Evolutionary conservation across 257 asterid species (phyloP).

Genomic region (Nemophila menziesii): DNA sequence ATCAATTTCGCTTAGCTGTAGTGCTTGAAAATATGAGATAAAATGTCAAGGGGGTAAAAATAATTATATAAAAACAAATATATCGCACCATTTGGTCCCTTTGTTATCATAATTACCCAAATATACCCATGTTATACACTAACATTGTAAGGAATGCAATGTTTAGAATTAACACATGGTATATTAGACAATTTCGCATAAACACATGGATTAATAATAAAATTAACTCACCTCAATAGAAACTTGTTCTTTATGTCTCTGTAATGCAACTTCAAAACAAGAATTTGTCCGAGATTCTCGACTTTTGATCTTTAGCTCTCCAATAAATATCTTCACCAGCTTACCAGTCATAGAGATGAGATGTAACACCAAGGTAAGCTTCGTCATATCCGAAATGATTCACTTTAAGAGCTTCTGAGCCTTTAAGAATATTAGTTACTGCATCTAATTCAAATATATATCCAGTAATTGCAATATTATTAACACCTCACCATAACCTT

Average conservation of each 20-base stretch:
- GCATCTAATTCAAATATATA: slow-evolving; percentile 78
- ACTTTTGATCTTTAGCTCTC: slow-evolving; percentile 73
- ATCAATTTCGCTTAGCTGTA: slow-evolving; percentile 89
- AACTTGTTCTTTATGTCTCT: slow-evolving; percentile 84
- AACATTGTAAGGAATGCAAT: too few relatives aligned
- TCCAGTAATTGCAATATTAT: slow-evolving; percentile 27
- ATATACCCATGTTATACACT: too few relatives aligned
- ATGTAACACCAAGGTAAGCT: slow-evolving; percentile 42
- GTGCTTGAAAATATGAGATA: slow-evolving; percentile 22
- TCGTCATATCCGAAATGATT: slow-evolving; percentile 83
- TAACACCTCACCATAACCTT: too few relatives aligned
- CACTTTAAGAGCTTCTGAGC: slow-evolving; percentile 62
- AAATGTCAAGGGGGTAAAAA: slow-evolving; percentile 9
- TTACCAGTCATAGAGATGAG: slow-evolving; percentile 67
- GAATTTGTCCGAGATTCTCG: slow-evolving; percentile 79
- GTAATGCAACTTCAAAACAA: slow-evolving; percentile 78
- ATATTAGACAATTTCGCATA: too few relatives aligned
- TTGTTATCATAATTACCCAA: too few relatives aligned
- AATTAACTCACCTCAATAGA: slow-evolving; percentile 63
- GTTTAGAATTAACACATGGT: slow-evolving; percentile 7
- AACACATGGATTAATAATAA: too few relatives aligned
- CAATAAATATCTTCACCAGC: slow-evolving; percentile 73
- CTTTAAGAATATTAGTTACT: slow-evolving; percentile 73
- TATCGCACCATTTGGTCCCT: too few relatives aligned
- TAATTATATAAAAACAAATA: slow-evolving; percentile 6